phyloP scores from a whole-genome alignment of 2,329 filamentous ascomycete species.

The Fusarium sp. region DNA sequence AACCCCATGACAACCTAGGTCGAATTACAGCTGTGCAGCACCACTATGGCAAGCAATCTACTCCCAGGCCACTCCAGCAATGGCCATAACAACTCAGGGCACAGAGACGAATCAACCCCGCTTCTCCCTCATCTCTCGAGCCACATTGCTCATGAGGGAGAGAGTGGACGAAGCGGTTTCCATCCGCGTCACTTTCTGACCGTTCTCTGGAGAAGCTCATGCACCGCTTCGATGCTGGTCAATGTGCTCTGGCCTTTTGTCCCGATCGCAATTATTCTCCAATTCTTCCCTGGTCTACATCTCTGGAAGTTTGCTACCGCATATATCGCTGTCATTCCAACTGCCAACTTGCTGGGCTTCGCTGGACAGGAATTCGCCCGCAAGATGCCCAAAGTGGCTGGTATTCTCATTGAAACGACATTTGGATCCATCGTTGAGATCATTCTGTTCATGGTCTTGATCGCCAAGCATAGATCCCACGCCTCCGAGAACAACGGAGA shows the following conservation, averaged over 20 bases:
- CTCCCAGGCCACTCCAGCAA: conserved; percentile 16
- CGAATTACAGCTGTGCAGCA: neutral
- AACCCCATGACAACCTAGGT: neutral
- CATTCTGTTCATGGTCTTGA: conserved; percentile 73
- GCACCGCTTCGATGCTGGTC: conserved; percentile 57
- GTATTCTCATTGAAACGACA: conserved; percentile 61
- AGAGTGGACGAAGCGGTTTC: conserved; percentile 58
- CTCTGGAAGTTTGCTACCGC: conserved; percentile 59
- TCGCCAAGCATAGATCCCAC: conserved; percentile 51
- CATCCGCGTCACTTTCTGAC: conserved; percentile 55
- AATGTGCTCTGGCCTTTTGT: conserved; percentile 63
- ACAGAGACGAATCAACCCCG: conserved; percentile 43
- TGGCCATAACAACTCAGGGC: conserved; percentile 12
- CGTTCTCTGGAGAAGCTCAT: conserved; percentile 58
- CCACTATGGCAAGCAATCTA: conserved; percentile 27
- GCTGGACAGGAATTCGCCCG: conserved; percentile 68
- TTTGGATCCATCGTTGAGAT: conserved; percentile 75
- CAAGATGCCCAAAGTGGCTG: conserved; percentile 72
- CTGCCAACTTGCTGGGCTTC: conserved; percentile 61
- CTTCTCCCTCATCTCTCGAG: conserved; percentile 44
- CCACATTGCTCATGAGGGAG: conserved; percentile 52
- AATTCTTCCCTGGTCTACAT: conserved; percentile 50
- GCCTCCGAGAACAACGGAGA: conserved; percentile 39
- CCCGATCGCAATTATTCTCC: conserved; percentile 57
- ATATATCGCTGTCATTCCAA: conserved; percentile 61